phyloP scores from a whole-genome alignment of 2,329 filamentous ascomycete species.

The Aspergillus hiratsukae region DNA sequence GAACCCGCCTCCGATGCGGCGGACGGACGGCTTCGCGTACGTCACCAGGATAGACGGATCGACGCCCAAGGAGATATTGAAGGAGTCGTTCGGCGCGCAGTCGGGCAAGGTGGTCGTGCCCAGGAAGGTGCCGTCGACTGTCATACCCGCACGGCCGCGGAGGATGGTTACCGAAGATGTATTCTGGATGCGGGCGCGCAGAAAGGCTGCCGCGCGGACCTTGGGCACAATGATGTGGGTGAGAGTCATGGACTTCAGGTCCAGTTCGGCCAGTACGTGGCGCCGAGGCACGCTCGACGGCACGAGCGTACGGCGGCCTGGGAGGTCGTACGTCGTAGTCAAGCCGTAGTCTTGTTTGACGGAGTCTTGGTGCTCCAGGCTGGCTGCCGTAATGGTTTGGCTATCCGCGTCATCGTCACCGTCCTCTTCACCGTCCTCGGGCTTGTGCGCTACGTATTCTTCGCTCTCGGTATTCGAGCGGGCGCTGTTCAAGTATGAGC shows the following conservation, averaged over 20 bases:
- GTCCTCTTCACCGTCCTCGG: conserved; percentile 4
- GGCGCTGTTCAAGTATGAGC: neutral
- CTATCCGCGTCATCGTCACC: conserved; percentile 12
- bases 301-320: conserved; percentile 32
- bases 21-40: conserved; percentile 27
- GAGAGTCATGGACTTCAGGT: conserved; percentile 31
- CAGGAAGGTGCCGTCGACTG: conserved; percentile 28
- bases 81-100: conserved; percentile 23
- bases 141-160: conserved; percentile 22
- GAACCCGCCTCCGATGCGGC: conserved; percentile 22
- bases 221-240: conserved; percentile 39
- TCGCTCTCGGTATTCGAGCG: neutral
- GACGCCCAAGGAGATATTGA: conserved; percentile 30
- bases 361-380: conserved; percentile 28
- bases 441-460: neutral
- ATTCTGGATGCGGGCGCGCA: conserved; percentile 38
- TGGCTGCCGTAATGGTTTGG: conserved; percentile 6
- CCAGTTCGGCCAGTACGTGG: conserved; percentile 36
- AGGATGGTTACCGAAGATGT: conserved; percentile 30
- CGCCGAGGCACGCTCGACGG: conserved; percentile 33
- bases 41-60: conserved; percentile 28
- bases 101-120: conserved; percentile 22
- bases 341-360: conserved; percentile 38
- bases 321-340: conserved; percentile 39
- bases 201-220: conserved; percentile 36